Conservation (phyloP, 306 rosid species). For the Begonia loranthoides region DNA sequence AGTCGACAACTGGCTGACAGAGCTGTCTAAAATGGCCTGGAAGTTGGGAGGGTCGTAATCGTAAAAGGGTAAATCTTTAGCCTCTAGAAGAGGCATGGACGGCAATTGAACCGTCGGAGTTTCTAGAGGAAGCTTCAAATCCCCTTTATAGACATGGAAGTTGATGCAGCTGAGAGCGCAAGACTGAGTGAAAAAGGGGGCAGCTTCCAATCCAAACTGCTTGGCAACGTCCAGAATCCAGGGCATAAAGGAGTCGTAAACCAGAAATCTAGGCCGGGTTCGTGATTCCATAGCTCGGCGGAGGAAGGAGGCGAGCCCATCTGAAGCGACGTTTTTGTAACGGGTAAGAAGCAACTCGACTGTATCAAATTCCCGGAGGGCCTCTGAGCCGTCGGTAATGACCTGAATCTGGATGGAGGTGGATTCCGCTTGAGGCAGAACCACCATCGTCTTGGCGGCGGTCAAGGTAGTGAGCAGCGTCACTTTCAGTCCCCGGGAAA, state of each 20-base stretch:
- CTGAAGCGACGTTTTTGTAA: neutral
- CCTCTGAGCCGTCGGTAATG: neutral
- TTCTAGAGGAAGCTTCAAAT: neutral
- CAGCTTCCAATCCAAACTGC: neutral
- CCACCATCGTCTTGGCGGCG: too few species aligned
- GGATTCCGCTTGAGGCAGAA: neutral
- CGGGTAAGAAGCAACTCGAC: neutral
- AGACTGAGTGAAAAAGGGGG: conserved; percentile 6
- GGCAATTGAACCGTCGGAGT: neutral
- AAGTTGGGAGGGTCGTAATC: neutral
- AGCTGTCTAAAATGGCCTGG: neutral
- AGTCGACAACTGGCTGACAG: neutral
- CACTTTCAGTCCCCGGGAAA: neutral
- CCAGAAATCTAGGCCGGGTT: neutral
- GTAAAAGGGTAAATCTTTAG: neutral
- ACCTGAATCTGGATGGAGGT: neutral
- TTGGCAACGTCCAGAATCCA: neutral
- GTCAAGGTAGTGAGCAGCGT: neutral
- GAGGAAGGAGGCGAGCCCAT: neutral
- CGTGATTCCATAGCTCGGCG: neutral
- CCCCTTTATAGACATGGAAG: neutral
- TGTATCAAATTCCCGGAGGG: neutral
- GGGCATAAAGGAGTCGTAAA: conserved; percentile 4
- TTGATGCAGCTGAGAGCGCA: neutral
- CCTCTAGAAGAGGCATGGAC: neutral